phyloP scores from a whole-genome alignment of 2,329 filamentous ascomycete genomes.

The Penicillium sp. region DNA sequence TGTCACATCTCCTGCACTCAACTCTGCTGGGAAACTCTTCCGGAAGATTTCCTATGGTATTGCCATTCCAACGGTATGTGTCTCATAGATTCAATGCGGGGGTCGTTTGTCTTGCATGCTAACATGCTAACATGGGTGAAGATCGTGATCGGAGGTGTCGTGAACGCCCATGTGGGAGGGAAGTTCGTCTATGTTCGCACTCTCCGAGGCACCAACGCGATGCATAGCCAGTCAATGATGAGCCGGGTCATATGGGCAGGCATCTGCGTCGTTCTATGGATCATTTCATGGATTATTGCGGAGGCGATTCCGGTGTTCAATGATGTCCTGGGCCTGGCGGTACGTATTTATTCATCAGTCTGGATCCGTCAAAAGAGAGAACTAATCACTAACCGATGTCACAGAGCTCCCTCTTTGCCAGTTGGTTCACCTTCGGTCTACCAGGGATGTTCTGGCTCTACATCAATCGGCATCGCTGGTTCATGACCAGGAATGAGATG shows the following conservation, averaged over 20 bases:
- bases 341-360: constrained; percentile 20
- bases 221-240: constrained; percentile 53
- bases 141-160: constrained; percentile 71
- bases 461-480: constrained; percentile 33
- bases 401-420: constrained; percentile 61
- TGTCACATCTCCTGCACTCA: constrained; percentile 68
- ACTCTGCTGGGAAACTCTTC: constrained; percentile 60
- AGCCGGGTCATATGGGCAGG: constrained; percentile 62
- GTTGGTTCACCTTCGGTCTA: constrained; percentile 63
- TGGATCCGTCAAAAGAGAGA: not conserved
- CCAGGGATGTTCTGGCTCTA: constrained; percentile 40
- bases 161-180: constrained; percentile 68
- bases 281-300: constrained; percentile 68
- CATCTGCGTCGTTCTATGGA: constrained; percentile 62
- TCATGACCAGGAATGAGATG: constrained; percentile 30
- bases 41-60: constrained; percentile 69
- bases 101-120: not conserved
- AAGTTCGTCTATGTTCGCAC: constrained; percentile 68
- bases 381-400: constrained; percentile 25
- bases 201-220: constrained; percentile 62
- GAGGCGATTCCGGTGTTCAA: constrained; percentile 72
- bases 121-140: constrained; percentile 12
- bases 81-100: not conserved
- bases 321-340: constrained; percentile 65
- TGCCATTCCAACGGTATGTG: constrained; percentile 64